phyloP scores from a whole-genome alignment of 2,329 filamentous ascomycete genomes.

The Trichoderma atroviride region DNA sequence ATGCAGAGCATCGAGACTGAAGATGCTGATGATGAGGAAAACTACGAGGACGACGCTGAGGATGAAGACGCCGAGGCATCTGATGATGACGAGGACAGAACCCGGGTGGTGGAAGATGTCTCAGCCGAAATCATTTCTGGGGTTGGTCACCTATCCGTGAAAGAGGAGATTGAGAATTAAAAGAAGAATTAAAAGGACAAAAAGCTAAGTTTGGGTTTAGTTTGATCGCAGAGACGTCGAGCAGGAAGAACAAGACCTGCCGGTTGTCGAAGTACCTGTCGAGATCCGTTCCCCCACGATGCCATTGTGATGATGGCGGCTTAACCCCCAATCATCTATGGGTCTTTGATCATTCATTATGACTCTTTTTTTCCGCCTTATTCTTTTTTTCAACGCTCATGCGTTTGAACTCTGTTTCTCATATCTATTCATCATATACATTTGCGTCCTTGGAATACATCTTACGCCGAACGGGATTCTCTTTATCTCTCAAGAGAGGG shows the following conservation, averaged over 20 bases:
- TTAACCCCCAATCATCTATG: not conserved
- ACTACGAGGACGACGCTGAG: conserved; percentile 32
- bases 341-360: not conserved
- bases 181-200: conserved; percentile 11
- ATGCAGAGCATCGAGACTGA: conserved; percentile 38
- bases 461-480: not conserved
- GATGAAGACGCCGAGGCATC: conserved; percentile 32
- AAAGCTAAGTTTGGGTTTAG: conserved; percentile 36
- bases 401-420: not conserved
- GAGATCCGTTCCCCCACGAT: conserved; percentile 34
- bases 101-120: conserved; percentile 47
- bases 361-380: not conserved
- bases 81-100: conserved; percentile 26
- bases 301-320: not conserved
- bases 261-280: conserved; percentile 33
- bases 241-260: conserved; percentile 22
- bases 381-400: not conserved
- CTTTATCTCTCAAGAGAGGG: too few species aligned
- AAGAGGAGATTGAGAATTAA: conserved; percentile 41
- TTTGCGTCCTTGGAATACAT: not conserved
- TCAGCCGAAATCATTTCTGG: conserved; percentile 63
- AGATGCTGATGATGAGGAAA: conserved; percentile 38
- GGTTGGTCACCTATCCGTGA: conserved; percentile 55
- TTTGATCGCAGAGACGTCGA: conserved; percentile 24
- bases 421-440: not conserved